These are phyloP conservation scores for Sphaerostilbella broomeana DNA, from an alignment of 2,329 filamentous ascomycete species.

Conservation along the genomic window DNA sequence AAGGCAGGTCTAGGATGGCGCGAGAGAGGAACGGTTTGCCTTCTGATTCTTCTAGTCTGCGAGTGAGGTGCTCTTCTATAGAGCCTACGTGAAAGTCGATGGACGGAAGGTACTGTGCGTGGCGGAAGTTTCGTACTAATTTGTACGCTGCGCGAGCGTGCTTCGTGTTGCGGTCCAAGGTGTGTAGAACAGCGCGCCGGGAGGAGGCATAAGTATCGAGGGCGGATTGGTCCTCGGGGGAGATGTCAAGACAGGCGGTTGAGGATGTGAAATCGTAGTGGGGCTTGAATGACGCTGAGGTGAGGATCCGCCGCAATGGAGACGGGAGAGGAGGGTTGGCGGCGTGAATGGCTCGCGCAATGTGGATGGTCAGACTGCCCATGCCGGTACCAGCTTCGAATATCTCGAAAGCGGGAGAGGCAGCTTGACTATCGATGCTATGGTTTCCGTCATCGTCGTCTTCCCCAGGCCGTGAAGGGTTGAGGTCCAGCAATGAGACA, in stretches of 20 bases:
- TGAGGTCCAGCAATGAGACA: constrained; percentile 68
- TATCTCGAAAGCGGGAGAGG: constrained; percentile 55
- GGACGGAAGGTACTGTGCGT: constrained; percentile 62
- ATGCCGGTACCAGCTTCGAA: constrained; percentile 84
- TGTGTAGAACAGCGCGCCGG: constrained; percentile 66
- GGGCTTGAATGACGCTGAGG: constrained; percentile 19
- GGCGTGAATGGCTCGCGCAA: constrained; percentile 69
- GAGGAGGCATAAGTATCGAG: constrained; percentile 40
- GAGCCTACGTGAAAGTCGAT: constrained; percentile 68
- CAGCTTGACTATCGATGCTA: constrained; percentile 2
- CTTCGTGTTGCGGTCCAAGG: constrained; percentile 57
- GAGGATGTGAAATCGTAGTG: constrained; percentile 11
- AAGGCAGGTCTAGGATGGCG: constrained; percentile 68
- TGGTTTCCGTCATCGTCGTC: constrained; percentile 29
- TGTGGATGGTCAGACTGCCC: constrained; percentile 68
- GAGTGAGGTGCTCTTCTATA: constrained; percentile 55
- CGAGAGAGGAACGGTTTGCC: constrained; percentile 60
- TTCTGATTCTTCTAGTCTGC: constrained; percentile 38
- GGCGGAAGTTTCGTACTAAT: constrained; percentile 59
- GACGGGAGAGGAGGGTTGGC: constrained; percentile 53
- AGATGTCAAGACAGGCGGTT: constrained; percentile 22
- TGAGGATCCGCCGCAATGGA: constrained; percentile 29
- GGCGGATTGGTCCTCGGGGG: constrained; percentile 24
- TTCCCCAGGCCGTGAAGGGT: constrained; percentile 42
- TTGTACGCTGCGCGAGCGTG: constrained; percentile 59